Evolutionary conservation across 495 filamentous ascomycete species (phyloP).

Genomic region (Staphylotrichum longicolle): DNA sequence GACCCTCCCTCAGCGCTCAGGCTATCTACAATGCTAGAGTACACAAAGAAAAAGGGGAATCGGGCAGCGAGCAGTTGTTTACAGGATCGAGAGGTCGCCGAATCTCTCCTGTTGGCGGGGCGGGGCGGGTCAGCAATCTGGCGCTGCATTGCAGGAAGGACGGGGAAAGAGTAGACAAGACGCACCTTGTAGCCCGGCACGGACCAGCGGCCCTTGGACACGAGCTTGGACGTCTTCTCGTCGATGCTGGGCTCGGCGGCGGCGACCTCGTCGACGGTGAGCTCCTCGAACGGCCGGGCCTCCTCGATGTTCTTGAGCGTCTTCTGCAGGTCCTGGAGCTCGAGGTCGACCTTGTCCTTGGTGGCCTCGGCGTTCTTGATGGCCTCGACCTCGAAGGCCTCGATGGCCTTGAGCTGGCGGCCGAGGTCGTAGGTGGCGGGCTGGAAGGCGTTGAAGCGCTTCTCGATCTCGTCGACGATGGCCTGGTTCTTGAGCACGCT

Average conservation of each 20-base stretch:
- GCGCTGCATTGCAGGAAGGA: neutral
- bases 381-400: conserved; percentile 95
- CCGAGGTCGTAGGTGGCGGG: conserved; percentile 83
- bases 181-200: conserved; percentile 97
- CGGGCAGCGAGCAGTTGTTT: conserved; percentile 43
- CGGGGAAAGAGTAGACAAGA: conserved; percentile 17
- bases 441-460: conserved; percentile 85
- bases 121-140: conserved; percentile 16
- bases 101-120: conserved; percentile 77
- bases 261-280: conserved; percentile 97
- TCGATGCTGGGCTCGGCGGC: conserved; percentile 93
- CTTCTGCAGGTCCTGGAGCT: conserved; percentile 86
- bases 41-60: conserved; percentile 49
- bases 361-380: conserved; percentile 95
- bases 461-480: conserved; percentile 94
- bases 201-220: conserved; percentile 95
- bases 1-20: conserved; percentile 27
- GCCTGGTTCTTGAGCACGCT: conserved; percentile 86
- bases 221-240: conserved; percentile 84
- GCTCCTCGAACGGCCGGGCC: conserved; percentile 91
- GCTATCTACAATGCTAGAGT: conserved; percentile 60
- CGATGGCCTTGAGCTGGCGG: conserved; percentile 95
- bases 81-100: conserved; percentile 89
- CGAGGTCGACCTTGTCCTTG: conserved; percentile 88
- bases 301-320: conserved; percentile 96